phyloP scores from a whole-genome alignment of 2,329 filamentous ascomycete genomes.

The Pezicula radicicola region DNA sequence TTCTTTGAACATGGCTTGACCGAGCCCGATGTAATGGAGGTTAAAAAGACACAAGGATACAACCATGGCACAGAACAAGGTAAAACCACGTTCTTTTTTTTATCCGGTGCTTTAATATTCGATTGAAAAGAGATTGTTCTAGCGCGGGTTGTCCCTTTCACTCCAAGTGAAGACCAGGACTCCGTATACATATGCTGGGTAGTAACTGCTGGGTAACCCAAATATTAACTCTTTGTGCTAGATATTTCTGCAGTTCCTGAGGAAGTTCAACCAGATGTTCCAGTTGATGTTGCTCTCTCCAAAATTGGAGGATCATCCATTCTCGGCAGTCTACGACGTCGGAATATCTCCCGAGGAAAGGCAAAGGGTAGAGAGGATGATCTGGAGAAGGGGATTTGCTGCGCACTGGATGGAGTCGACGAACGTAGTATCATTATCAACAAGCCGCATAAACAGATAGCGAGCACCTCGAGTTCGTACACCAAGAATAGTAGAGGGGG shows the following conservation, averaged over 20 bases:
- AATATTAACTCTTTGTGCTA: too few relatives aligned
- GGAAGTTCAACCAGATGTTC: too few relatives aligned
- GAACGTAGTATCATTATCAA: conserved; percentile 7
- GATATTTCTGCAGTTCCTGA: too few relatives aligned
- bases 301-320: too few relatives aligned
- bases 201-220: too few relatives aligned
- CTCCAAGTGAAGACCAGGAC: too few relatives aligned
- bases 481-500: conserved; percentile 21
- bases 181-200: too few relatives aligned
- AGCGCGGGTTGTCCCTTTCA: too few relatives aligned
- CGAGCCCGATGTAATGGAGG: conserved; percentile 12
- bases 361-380: conserved; percentile 1
- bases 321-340: conserved; percentile 12
- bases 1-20: conserved; percentile 15
- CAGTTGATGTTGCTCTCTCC: too few relatives aligned
- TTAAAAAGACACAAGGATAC: conserved; percentile 6
- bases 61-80: not conserved
- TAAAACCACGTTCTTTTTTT: not conserved
- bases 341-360: conserved; percentile 12
- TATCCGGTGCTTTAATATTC: too few relatives aligned
- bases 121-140: too few relatives aligned
- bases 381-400: not conserved
- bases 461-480: conserved; percentile 17
- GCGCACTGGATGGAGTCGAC: conserved; percentile 17
- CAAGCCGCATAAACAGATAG: not conserved